Base-by-base conservation (phyloP, 805 yeast species). In the Sungouiella blattae region DNA sequence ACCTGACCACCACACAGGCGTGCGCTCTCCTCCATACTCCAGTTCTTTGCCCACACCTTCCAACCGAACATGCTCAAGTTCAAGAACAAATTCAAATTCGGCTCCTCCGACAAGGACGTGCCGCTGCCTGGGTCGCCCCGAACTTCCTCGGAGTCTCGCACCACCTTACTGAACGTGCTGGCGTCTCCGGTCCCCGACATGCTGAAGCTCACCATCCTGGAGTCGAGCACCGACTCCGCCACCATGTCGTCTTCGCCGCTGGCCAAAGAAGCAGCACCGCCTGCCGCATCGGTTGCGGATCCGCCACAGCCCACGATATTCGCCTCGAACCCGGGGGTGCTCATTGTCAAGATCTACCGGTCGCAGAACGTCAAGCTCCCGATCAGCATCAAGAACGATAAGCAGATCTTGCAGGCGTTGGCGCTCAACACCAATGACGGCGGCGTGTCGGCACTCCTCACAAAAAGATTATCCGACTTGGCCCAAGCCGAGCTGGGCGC, bases 301-400 rank as follows among this genome's bases (percentile, higher is more conserved):
- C 30, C 25, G 17, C 28, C 33, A 15, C 37, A 30, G 27, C 48
- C 39, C 16, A 35, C 46, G 14, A 37, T 46, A 17, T 32, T 47
- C 39, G 45, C 47, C 25, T 41, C 55, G 26, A 48, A 50, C 36
- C 88, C 91, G 0, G 95, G 95, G 2, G 66, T 85, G 18, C 69
- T 87, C 46, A 83, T 89, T 0, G 81, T 87, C 18, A 84, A 85
- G 53, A 73, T 87, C 8, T 85, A 85, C 53, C 75, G 77, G 26
- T 85, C 89, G 24, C 72, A 74, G 39, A 76, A 78, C 33, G 72
- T 87, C 44, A 69, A 68, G 30, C 69, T 88, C 32, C 96, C 96
- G 4, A 77, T 83, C 30, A 77, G 78, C 18, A 67, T 84, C 39
- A 78, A 77, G 38, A 77, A 81, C 38, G 83, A 77, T 58, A 77